phyloP scores from a whole-genome alignment of 352 stramenopile genomes.

The Phytopythium litorale region DNA sequence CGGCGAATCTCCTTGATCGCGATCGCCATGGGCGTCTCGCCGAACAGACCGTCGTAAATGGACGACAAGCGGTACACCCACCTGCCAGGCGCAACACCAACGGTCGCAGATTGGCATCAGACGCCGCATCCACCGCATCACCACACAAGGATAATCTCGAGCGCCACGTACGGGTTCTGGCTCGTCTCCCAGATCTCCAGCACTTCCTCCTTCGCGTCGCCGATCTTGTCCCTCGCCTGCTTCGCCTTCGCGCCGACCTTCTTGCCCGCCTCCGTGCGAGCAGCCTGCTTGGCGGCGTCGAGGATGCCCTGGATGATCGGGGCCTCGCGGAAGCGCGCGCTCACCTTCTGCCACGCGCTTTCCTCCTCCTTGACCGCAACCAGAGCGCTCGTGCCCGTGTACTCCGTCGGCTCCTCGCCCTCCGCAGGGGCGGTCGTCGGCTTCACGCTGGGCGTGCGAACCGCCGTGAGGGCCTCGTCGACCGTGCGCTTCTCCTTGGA shows the following conservation, averaged over 20 bases:
- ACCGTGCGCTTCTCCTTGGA: conserved; percentile 65
- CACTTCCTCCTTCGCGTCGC: conserved; percentile 78
- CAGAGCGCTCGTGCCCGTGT: conserved; percentile 70
- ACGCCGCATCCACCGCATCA: not conserved
- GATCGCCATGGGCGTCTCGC: conserved; percentile 94
- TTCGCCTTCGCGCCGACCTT: conserved; percentile 71
- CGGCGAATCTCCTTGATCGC: conserved; percentile 95
- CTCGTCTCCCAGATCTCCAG: conserved; percentile 97
- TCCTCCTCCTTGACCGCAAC: conserved; percentile 92
- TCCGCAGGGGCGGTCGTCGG: conserved; percentile 18
- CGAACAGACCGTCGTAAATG: conserved; percentile 97
- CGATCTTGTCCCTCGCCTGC: conserved; percentile 75
- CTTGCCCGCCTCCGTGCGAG: conserved; percentile 70
- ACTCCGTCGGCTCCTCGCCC: conserved; percentile 42
- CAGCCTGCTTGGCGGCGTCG: conserved; percentile 74
- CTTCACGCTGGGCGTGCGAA: conserved; percentile 47
- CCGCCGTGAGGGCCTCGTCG: conserved; percentile 71
- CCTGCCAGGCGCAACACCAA: conserved; percentile 12
- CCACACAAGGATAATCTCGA: not conserved
- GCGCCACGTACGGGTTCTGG: conserved; percentile 92
- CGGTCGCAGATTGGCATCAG: not conserved
- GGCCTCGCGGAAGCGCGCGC: conserved; percentile 90
- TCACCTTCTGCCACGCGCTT: conserved; percentile 93
- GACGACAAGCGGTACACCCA: conserved; percentile 96
- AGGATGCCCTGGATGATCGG: conserved; percentile 93